phyloP scores from a whole-genome alignment of 1,284 basidiomycete genomes.

The Ganoderma multipileum region DNA sequence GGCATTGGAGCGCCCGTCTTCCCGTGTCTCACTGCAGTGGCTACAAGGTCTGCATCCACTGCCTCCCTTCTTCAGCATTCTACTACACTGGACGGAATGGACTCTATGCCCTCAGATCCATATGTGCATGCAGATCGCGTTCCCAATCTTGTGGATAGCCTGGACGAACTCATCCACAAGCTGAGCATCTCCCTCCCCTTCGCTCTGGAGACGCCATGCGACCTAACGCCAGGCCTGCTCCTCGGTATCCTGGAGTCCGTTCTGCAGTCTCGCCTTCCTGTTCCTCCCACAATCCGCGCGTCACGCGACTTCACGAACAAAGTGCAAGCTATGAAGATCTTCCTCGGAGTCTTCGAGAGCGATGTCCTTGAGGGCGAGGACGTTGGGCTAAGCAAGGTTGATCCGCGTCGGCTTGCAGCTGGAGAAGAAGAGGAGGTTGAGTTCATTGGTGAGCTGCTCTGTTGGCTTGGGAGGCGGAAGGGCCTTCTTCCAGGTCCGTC shows the following conservation, averaged over 20 bases:
- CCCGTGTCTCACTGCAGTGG: not conserved
- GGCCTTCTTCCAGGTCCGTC: conserved; percentile 44
- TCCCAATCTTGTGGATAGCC: conserved; percentile 33
- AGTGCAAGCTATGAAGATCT: conserved; percentile 73
- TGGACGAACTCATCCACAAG: conserved; percentile 56
- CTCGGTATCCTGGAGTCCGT: conserved; percentile 70
- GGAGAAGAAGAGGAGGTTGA: conserved; percentile 70
- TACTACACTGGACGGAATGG: not conserved
- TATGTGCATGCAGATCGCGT: not conserved
- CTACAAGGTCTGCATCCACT: not conserved
- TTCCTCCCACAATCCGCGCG: conserved; percentile 48
- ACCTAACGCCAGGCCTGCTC: conserved; percentile 74
- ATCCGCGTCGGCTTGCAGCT: conserved; percentile 65
- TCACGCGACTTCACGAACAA: conserved; percentile 48
- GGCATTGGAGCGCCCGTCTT: not conserved
- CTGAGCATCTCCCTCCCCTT: conserved; percentile 57
- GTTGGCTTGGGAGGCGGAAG: conserved; percentile 62
- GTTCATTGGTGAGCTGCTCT: conserved; percentile 66
- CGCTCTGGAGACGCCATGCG: conserved; percentile 59
- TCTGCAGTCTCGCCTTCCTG: conserved; percentile 54
- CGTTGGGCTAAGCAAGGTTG: conserved; percentile 66
- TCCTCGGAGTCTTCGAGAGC: conserved; percentile 76
- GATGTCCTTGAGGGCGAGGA: conserved; percentile 62
- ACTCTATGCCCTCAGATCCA: not conserved
- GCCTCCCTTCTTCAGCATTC: not conserved